Evolutionary conservation across 208 protist genomes (phyloP).

Genomic region (Leishmania gerbilli): DNA sequence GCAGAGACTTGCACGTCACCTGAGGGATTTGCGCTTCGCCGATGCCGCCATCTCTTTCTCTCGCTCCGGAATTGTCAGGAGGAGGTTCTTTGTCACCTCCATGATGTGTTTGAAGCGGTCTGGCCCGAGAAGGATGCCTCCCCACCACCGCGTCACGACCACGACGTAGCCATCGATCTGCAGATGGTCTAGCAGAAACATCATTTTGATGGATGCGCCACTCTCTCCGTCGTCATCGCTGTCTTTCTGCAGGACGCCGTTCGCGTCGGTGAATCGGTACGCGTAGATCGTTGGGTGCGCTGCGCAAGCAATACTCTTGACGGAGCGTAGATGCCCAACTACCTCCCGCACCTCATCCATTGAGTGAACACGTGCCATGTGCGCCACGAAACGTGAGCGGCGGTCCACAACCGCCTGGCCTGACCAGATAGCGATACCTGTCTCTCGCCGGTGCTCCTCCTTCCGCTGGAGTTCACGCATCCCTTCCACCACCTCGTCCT

Average conservation of each 20-base stretch:
- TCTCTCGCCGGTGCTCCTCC: conserved; percentile 29
- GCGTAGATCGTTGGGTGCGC: conserved; percentile 93
- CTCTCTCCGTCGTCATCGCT: conserved; percentile 95
- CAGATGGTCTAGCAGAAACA: conserved; percentile 88
- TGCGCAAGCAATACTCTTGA: conserved; percentile 75
- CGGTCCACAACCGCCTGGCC: conserved; percentile 73
- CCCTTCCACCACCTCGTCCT: conserved; percentile 34
- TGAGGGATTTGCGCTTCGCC: conserved; percentile 2
- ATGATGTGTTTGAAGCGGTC: conserved; percentile 95
- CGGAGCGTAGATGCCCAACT: conserved; percentile 47
- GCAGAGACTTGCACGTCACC: neutral
- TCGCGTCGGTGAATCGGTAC: conserved; percentile 86
- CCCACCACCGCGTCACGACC: conserved; percentile 96
- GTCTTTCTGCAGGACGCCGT: conserved; percentile 75
- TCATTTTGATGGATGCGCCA: conserved; percentile 78
- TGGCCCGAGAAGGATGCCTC: conserved; percentile 93
- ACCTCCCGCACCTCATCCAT: conserved; percentile 58
- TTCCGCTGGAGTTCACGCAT: conserved; percentile 12
- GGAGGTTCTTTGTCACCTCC: conserved; percentile 74
- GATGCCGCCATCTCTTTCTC: conserved; percentile 27
- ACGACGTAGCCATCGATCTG: conserved; percentile 85
- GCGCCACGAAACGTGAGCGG: conserved; percentile 87
- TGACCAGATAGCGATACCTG: conserved; percentile 45
- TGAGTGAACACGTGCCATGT: conserved; percentile 74
- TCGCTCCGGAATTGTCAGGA: conserved; percentile 68